phyloP scores from a whole-genome alignment of 2,329 filamentous ascomycete genomes.

The Colletotrichum costaricense region DNA sequence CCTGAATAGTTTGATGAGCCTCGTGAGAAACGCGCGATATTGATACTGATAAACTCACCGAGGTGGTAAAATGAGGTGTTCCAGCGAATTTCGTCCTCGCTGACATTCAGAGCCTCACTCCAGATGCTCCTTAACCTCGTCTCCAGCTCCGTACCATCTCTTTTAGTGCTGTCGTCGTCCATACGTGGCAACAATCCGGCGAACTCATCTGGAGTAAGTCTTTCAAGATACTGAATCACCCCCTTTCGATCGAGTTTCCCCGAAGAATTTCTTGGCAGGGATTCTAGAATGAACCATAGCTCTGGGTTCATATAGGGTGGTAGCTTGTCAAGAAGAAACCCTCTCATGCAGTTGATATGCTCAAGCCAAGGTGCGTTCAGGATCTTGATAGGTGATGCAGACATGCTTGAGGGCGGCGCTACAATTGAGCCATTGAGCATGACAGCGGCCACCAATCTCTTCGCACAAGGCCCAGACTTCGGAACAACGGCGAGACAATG shows the following conservation, averaged over 20 bases:
- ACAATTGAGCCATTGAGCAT: background rate
- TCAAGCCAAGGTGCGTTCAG: background rate
- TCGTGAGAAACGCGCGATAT: no score
- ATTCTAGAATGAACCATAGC: constrained; percentile 53
- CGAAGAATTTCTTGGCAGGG: constrained; percentile 57
- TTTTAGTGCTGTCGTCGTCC: background rate
- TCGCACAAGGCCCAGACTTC: constrained; percentile 8
- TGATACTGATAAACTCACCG: background rate
- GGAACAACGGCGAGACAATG: constrained; percentile 19
- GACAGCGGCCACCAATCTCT: background rate
- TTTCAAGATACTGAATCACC: constrained; percentile 38
- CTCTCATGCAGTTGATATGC: background rate
- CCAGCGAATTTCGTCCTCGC: constrained; percentile 2
- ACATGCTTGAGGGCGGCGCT: background rate
- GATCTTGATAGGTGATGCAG: background rate
- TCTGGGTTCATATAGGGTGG: constrained; percentile 60
- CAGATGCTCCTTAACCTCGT: background rate
- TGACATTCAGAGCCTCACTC: constrained; percentile 14
- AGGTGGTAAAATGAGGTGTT: constrained; percentile 23
- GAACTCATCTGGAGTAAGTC: background rate
- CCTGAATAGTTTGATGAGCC: background rate
- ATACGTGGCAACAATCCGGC: background rate
- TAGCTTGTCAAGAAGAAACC: constrained; percentile 40
- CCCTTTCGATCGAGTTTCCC: constrained; percentile 61
- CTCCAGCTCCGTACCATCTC: background rate